Evolutionary conservation across 176 grass and related monocot genomes (phyloP), one percentile per base, ranked within the genome.

Genomic region (Olyra latifolia): DNA sequence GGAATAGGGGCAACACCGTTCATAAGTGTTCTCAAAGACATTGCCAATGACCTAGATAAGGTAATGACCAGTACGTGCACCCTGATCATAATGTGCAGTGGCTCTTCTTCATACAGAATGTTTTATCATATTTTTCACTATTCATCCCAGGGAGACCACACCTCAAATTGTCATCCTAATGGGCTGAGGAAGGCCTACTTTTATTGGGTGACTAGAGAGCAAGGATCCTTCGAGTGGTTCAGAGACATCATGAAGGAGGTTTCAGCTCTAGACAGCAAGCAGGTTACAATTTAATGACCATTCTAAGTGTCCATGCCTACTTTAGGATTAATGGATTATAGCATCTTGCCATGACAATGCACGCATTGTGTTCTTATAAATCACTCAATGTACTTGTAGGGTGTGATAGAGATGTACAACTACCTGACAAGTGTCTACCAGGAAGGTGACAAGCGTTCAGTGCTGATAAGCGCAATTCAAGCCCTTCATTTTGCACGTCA

Each of bases 381-480:
- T 20, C 28, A 60, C 14, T 54, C 5, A 1, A 27, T 53, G 7
- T 39, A 5, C 23, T 72, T 84, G 30, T 41, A 94, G 88, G 86
- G 85, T 15, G 39, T 86, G 77, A 89, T 91, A 94, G 92, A 94
- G 60, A 94, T 94, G 88, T 88, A 94, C 83, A 94, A 91, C 71
- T 91, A 91, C 40, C 69, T 94, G 6, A 94, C 92, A 14, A 94
- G 88, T 55, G 72, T 94, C 14, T 87, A 76, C 70, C 49, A 84
- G 80, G 92, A 91, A 87, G 92, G 92, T 1, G 86, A 94, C 76
- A 94, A 89, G 71, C 90, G 86, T 54, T 94, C 92, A 43, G 52
- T 77, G 13, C 83, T 94, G 42, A 83, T 91, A 66, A 91, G 86
- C 6, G 86, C 82, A 49, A 88, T 91, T 66, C 88, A 94, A 81